phyloP scores from a whole-genome alignment of 179 eudicot species.

The Camellia oleifera region DNA sequence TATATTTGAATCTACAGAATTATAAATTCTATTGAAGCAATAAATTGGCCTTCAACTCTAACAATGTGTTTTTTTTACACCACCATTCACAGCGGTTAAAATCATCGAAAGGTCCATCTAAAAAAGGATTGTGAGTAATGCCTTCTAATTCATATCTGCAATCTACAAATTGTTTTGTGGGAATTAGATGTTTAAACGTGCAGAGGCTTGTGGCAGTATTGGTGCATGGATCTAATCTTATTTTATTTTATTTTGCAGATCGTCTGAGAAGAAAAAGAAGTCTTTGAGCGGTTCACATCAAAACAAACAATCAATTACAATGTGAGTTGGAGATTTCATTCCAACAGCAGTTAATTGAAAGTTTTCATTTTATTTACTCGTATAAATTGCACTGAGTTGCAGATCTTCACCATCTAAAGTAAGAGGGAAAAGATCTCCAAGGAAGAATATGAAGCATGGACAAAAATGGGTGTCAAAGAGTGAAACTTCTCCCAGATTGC shows the following conservation, averaged over 20 bases:
- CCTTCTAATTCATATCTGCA: slow-evolving; percentile 13
- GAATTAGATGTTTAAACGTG: not conserved
- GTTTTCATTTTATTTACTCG: not conserved
- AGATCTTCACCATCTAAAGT: slow-evolving; percentile 49
- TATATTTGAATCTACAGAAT: not conserved
- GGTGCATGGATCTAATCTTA: not conserved
- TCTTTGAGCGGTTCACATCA: slow-evolving; percentile 29
- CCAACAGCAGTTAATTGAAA: not conserved
- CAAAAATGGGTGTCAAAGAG: slow-evolving; percentile 36
- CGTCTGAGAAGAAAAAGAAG: slow-evolving; percentile 41
- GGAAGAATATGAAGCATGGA: slow-evolving; percentile 39
- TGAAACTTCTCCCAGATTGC: slow-evolving; percentile 26
- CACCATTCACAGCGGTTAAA: slow-evolving; percentile 47
- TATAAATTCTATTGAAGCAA: not conserved
- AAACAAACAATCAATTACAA: slow-evolving; percentile 35
- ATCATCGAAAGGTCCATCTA: slow-evolving; percentile 38
- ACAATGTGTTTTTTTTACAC: slow-evolving; percentile 14
- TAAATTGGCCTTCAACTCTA: slow-evolving; percentile 21
- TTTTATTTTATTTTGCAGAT: slow-evolving; percentile 29
- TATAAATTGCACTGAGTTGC: slow-evolving; percentile 21
- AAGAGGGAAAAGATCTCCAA: slow-evolving; percentile 62
- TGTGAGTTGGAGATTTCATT: slow-evolving; percentile 36
- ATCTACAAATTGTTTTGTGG: not conserved
- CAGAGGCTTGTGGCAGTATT: not conserved
- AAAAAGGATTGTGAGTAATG: slow-evolving; percentile 54